Conservation (phyloP, 2,329 filamentous ascomycete species). For the Colletotrichum cuscutae region DNA sequence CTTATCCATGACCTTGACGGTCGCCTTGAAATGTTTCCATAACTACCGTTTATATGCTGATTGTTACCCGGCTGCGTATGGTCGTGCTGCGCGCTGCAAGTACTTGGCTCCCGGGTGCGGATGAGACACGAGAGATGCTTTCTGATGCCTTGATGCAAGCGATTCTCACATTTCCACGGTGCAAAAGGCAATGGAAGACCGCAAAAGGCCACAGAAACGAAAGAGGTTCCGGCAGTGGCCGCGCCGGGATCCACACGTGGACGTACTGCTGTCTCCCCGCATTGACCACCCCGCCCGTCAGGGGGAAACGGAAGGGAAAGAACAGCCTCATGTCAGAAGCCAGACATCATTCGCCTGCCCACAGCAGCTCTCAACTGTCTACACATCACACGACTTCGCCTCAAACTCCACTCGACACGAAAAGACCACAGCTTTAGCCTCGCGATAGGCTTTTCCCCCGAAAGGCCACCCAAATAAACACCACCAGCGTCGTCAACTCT, state of each 20-base stretch:
- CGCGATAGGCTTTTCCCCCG: background rate
- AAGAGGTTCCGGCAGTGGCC: slow-evolving; percentile 15
- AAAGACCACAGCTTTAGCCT: slow-evolving; percentile 25
- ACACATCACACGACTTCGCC: slow-evolving; percentile 19
- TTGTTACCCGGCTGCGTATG: background rate
- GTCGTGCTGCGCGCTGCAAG: background rate
- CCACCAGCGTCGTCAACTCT: background rate
- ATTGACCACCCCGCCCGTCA: slow-evolving; percentile 31
- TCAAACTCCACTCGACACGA: slow-evolving; percentile 1
- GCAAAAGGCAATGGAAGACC: background rate
- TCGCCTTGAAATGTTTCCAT: too few relatives aligned
- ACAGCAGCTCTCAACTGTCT: slow-evolving; percentile 3
- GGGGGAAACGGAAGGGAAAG: slow-evolving; percentile 7
- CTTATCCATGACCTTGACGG: background rate
- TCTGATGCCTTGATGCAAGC: slow-evolving; percentile 6
- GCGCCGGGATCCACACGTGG: slow-evolving; percentile 8
- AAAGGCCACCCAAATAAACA: background rate
- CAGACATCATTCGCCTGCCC: slow-evolving; percentile 26
- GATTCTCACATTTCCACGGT: background rate
- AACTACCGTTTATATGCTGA: background rate
- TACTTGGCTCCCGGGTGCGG: background rate
- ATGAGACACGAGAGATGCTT: background rate
- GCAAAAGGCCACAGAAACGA: background rate
- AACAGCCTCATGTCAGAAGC: slow-evolving; percentile 30
- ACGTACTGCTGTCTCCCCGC: slow-evolving; percentile 9